A percentile compares a stretch with the other conserved stretches of the same genome.
Evolutionary conservation across 805 yeast genomes (phyloP).

Genomic region (Cyberlindnera xishuangbannaensis): DNA sequence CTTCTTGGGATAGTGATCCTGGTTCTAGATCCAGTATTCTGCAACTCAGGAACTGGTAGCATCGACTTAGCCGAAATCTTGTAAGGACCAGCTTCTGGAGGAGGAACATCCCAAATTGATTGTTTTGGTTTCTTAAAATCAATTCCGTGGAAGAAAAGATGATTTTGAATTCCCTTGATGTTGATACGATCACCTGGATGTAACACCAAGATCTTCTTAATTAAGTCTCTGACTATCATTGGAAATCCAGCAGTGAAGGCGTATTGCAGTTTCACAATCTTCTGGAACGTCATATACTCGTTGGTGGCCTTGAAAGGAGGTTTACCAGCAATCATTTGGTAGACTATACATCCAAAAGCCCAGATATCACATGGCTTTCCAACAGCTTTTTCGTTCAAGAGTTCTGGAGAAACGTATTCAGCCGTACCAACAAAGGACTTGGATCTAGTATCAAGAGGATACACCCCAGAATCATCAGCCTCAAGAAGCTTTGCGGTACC

Average conservation of each 20-base stretch:
- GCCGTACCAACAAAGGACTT: conserved; percentile 85
- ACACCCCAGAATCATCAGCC: conserved; percentile 39
- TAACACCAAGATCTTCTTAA: conserved; percentile 59
- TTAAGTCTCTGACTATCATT: conserved; percentile 60
- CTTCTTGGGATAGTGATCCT: conserved; percentile 23
- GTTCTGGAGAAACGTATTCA: conserved; percentile 78
- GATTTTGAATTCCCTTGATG: conserved; percentile 51
- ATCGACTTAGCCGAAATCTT: conserved; percentile 72
- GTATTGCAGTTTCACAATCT: conserved; percentile 71
- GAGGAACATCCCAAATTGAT: conserved; percentile 50
- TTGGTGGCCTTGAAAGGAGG: conserved; percentile 86
- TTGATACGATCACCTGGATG: conserved; percentile 60
- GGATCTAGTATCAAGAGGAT: conserved; percentile 64
- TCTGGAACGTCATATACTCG: conserved; percentile 77
- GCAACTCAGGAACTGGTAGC: conserved; percentile 62
- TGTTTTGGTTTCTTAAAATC: conserved; percentile 45
- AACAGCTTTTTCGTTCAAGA: conserved; percentile 67
- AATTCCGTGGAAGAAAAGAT: conserved; percentile 53
- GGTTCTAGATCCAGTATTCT: conserved; percentile 8
- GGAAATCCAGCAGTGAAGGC: conserved; percentile 88
- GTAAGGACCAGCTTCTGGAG: conserved; percentile 68
- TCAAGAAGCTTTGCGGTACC: conserved; percentile 78
- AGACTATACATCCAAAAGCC: conserved; percentile 96
- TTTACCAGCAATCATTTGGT: conserved; percentile 90
- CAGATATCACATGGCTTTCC: conserved; percentile 96